Conservation (phyloP, 2,329 filamentous ascomycete species). For the Clonostachys byssicola region DNA sequence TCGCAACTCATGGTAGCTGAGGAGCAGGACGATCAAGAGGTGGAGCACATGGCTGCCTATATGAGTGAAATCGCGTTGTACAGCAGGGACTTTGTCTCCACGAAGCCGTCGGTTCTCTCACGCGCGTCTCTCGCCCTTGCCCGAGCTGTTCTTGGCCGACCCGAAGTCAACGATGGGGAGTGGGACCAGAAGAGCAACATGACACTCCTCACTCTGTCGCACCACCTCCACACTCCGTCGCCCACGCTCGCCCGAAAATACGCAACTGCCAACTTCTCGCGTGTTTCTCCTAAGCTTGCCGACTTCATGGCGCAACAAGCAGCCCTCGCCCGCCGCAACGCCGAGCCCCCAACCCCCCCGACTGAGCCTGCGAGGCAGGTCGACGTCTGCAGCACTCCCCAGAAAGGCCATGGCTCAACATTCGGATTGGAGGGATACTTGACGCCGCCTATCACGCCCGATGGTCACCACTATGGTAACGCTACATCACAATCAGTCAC, state of each 20-base stretch:
- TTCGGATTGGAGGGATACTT: constrained; percentile 70
- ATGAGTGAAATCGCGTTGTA: constrained; percentile 94
- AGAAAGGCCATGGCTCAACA: constrained; percentile 66
- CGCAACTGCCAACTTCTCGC: constrained; percentile 46
- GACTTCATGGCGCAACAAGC: constrained; percentile 58
- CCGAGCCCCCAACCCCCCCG: constrained; percentile 57
- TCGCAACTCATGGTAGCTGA: constrained; percentile 82
- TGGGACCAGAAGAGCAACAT: constrained; percentile 72
- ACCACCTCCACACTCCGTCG: constrained; percentile 55
- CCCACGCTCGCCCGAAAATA: constrained; percentile 57
- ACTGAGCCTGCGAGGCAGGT: constrained; percentile 43
- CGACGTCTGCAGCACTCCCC: constrained; percentile 71
- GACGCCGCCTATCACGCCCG: constrained; percentile 82
- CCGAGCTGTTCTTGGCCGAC: constrained; percentile 77
- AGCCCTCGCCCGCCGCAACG: constrained; percentile 43
- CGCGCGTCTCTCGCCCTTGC: constrained; percentile 82
- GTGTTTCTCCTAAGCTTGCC: constrained; percentile 49
- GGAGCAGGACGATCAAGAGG: constrained; percentile 73
- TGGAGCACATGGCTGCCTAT: constrained; percentile 93
- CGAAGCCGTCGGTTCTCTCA: constrained; percentile 85
- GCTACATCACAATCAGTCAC: constrained; percentile 19
- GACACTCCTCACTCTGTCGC: constrained; percentile 56
- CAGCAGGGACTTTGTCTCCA: constrained; percentile 94
- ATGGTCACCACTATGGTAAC: constrained; percentile 53
- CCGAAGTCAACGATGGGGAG: constrained; percentile 70